A percentile compares a stretch with the other conserved stretches of the same genome.
Evolutionary conservation across 306 rosid genomes (phyloP).

Genomic region (Adenanthera pavonina): DNA sequence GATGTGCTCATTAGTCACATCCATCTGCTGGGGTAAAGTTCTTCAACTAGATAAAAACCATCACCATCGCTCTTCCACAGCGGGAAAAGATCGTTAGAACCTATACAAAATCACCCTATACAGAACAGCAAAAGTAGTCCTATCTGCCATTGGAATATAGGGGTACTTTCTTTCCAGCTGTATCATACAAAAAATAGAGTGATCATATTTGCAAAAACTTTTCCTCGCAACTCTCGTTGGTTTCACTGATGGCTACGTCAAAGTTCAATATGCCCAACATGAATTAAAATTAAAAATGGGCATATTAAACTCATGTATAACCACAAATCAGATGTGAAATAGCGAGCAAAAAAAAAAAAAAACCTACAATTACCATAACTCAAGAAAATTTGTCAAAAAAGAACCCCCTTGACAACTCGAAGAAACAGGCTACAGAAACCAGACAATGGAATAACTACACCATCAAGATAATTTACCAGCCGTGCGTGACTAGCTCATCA

Average conservation of each 20-base stretch:
- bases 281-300: not conserved
- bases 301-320: not conserved
- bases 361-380: not conserved
- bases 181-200: conserved; percentile 12
- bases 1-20: not conserved
- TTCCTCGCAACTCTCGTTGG: not conserved
- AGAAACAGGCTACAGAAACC: conserved; percentile 10
- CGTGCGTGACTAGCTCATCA: conserved; percentile 35
- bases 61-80: not conserved
- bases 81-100: not conserved
- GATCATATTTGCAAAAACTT: not conserved
- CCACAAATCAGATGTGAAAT: not conserved
- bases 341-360: not conserved
- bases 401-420: not conserved
- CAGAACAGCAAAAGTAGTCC: conserved; percentile 18
- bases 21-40: not conserved
- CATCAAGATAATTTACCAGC: conserved; percentile 12
- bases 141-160: not conserved
- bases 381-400: conserved; percentile 19
- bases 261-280: not conserved
- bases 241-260: not conserved
- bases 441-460: not conserved
- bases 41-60: not conserved
- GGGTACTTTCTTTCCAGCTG: conserved; percentile 31
- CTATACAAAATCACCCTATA: conserved; percentile 30